These are phyloP conservation scores for Lentinula boryana DNA, from an alignment of 768 basidiomycete species.

Conservation along the genomic window DNA sequence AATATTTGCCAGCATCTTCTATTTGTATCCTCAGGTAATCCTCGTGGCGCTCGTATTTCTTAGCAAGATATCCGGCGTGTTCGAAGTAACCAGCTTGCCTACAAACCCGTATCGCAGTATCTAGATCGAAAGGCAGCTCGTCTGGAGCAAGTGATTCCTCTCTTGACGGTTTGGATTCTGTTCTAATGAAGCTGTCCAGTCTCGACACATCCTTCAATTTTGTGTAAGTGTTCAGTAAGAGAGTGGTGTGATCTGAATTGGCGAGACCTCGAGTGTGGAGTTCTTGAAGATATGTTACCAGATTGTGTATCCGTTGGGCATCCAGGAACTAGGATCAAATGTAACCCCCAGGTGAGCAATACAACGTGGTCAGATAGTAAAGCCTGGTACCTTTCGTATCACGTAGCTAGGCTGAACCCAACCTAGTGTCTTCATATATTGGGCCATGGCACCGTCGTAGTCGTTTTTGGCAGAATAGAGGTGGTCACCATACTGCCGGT, in stretches of 20 bases:
- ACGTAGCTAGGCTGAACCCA: constrained; percentile 91
- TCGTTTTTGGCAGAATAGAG: constrained; percentile 80
- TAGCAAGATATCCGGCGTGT: constrained; percentile 90
- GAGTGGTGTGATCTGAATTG: constrained; percentile 94
- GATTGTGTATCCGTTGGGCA: constrained; percentile 91
- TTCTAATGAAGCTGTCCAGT: constrained; percentile 88
- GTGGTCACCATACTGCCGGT: constrained; percentile 86
- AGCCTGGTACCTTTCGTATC: constrained; percentile 73
- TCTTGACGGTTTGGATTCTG: constrained; percentile 49
- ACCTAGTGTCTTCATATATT: constrained; percentile 88
- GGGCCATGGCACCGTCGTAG: constrained; percentile 89
- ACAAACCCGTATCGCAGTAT: constrained; percentile 95
- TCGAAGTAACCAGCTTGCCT: constrained; percentile 95
- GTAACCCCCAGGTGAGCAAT: not conserved
- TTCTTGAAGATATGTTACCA: constrained; percentile 94
- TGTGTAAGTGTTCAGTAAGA: constrained; percentile 95
- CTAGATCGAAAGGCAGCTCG: constrained; percentile 93
- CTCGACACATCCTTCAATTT: constrained; percentile 89
- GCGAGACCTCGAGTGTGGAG: constrained; percentile 86
- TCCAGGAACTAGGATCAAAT: constrained; percentile 71
- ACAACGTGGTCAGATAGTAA: not conserved
- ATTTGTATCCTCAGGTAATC: constrained; percentile 93
- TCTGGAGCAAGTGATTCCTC: constrained; percentile 33
- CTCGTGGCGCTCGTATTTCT: constrained; percentile 86
- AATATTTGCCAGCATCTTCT: constrained; percentile 81